Base-by-base conservation (phyloP, 163 green algal genomes). In the Picocystis sp. region DNA sequence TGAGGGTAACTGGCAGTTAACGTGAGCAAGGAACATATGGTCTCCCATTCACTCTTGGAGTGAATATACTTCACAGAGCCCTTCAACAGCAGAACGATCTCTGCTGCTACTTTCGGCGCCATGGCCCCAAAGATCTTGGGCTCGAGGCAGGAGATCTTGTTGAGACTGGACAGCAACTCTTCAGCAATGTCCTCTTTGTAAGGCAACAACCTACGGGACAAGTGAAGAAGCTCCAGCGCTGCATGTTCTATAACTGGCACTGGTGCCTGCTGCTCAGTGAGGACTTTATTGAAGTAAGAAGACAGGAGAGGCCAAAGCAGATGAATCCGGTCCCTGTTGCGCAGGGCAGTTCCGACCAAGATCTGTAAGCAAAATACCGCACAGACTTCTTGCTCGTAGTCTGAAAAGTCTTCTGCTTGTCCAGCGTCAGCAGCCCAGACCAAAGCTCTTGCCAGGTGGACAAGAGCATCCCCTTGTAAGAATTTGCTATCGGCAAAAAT, bases 401-500 rank as follows among this genome's bases (percentile, higher is more conserved):
- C 51, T 13, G 34, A 22, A 15, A 38, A 38, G 29, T 38, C 29
- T 8, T 38, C 29, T 38, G 29, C 29, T 38, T 38, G 29, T 12
- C 29, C 29, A 38, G 29, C 29, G 8, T 38, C 29, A 8, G 29
- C 29, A 38, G 29, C 29, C 29, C 29, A 38, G 29, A 38, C 29
- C 29, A 38, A 35, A 24, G 84, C 86, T 49, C 73, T 72, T 11
- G 91, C 72, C 10, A 96, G 80, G 58, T 80, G 66, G 19, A 71
- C 48, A 62, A 83, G 47, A 1, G 57, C 63, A 45, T 83, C 72
- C 66, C 56, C 55, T 61, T 69, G 25, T 52, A 96, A 66, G 68
- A 93, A 94, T 58, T 87, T 86, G 63, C 65, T 86, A 58, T 93
- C 83, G 3, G 71, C 71, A 61, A 96, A 89, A 2, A 94, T 53